Evolutionary conservation across 805 yeast species (phyloP).

Genomic region (Phaffomyces thermotolerans): DNA sequence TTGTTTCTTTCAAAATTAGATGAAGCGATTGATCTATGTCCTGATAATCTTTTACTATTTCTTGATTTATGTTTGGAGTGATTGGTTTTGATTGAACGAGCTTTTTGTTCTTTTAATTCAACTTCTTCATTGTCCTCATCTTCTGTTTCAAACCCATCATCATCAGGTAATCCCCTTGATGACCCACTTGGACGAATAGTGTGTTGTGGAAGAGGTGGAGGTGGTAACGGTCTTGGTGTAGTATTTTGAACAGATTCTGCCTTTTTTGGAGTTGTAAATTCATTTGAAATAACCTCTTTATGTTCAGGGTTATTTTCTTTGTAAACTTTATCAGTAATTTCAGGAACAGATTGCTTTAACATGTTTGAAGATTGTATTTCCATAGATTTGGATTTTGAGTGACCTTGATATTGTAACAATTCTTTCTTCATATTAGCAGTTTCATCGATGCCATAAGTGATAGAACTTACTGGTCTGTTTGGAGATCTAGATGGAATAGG

Average conservation of each 20-base stretch:
- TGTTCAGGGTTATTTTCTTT: no score
- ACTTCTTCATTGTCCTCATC: slow-evolving; percentile 13
- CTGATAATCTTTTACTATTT: background rate
- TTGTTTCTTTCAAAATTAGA: slow-evolving; percentile 16
- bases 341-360: slow-evolving; percentile 1
- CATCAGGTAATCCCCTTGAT: background rate
- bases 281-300: background rate
- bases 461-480: slow-evolving; percentile 21
- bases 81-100: background rate
- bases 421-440: background rate
- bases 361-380: background rate
- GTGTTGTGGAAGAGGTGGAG: slow-evolving; percentile 24
- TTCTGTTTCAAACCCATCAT: slow-evolving; percentile 23
- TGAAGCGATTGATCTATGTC: slow-evolving; percentile 2
- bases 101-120: background rate
- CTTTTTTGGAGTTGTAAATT: background rate
- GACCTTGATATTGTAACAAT: slow-evolving; percentile 2
- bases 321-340: slow-evolving; percentile 4
- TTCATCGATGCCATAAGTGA: background rate
- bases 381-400: background rate
- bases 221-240: slow-evolving; percentile 22
- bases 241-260: background rate
- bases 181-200: slow-evolving; percentile 8
- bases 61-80: slow-evolving; percentile 2
- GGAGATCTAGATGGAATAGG: slow-evolving; percentile 25